phyloP scores from a whole-genome alignment of 768 basidiomycete genomes.

The Auriscalpium vulgare region DNA sequence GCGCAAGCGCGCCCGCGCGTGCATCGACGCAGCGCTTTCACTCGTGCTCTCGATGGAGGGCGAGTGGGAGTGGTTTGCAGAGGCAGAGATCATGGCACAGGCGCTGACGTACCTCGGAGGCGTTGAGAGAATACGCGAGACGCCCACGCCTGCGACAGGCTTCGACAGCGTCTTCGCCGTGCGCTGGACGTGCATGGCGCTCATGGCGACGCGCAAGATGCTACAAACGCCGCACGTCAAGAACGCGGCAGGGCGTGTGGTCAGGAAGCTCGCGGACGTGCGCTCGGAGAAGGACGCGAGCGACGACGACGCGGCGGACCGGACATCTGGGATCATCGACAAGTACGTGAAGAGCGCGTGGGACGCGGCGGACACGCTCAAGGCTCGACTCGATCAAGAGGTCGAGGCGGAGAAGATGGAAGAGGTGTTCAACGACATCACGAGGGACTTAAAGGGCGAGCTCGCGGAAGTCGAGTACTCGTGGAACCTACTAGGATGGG shows the following conservation, averaged over 20 bases:
- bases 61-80: constrained; percentile 2
- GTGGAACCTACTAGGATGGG: constrained; percentile 1
- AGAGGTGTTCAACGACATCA: constrained; percentile 1
- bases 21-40: constrained; percentile 3
- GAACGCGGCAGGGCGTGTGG: neutral
- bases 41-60: constrained; percentile 4
- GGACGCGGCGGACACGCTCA: neutral
- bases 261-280: neutral
- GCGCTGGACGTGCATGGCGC: constrained; percentile 12
- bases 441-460: neutral
- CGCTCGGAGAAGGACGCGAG: neutral
- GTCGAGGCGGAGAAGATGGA: constrained; percentile 5
- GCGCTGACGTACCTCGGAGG: constrained; percentile 3
- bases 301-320: neutral
- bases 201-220: constrained; percentile 2
- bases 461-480: constrained; percentile 1
- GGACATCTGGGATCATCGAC: constrained; percentile 2
- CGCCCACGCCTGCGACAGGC: neutral
- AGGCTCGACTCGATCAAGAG: neutral
- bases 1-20: constrained; percentile 7
- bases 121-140: neutral
- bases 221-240: neutral
- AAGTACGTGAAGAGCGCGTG: constrained; percentile 3
- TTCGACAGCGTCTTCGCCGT: constrained; percentile 4
- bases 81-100: constrained; percentile 1